Evolutionary conservation across 768 basidiomycete genomes (phyloP), one percentile per base, ranked within the genome.

Genomic region (Podaxis pistillaris): DNA sequence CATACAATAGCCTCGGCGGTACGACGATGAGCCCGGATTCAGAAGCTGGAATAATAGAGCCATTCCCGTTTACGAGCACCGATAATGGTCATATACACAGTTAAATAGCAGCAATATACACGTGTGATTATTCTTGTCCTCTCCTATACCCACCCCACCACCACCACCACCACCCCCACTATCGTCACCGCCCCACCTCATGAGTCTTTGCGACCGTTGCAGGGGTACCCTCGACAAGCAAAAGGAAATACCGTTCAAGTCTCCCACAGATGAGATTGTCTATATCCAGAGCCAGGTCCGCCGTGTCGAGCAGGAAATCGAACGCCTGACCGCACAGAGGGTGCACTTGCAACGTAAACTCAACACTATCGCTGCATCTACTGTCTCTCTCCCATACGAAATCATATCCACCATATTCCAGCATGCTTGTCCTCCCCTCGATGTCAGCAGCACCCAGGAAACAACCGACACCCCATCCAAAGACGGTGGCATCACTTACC

Each of bases 361-460:
- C 7, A 61, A 61, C 38, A 28, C 52, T 1, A 61, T 61, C 28
- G 60, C 60, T 12, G 52, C 60, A 13, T 46, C 40, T 0, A 61
- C 60, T 1, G 60, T 61, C 2, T 24, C 30, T 3, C 41, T 61
- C 9, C 60, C 60, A 12, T 61, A 54, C 30, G 60, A 61, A 19
- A 61, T 61, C 4, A 54, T 61, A 9, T 61, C 60, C 9, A 61
- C 60, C 38, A 55, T 61, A 17, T 61, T 61, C 53, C 52, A 61
- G 30, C 52, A 44, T 22, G 60, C 52, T 13, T 61, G 60, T 47
- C 60, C 60, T 4, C 41, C 41, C 4, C 53, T 61, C 9, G 60
- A 61, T 37, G 19, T 61, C 7, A 22, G 24, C 5, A 40, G 13
- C 5, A 38, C 50, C 17, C 24, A 33, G 8, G 51, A 55, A 37